Conservation (phyloP, 2,329 filamentous ascomycete genomes). For the Epichloe uncinata region DNA sequence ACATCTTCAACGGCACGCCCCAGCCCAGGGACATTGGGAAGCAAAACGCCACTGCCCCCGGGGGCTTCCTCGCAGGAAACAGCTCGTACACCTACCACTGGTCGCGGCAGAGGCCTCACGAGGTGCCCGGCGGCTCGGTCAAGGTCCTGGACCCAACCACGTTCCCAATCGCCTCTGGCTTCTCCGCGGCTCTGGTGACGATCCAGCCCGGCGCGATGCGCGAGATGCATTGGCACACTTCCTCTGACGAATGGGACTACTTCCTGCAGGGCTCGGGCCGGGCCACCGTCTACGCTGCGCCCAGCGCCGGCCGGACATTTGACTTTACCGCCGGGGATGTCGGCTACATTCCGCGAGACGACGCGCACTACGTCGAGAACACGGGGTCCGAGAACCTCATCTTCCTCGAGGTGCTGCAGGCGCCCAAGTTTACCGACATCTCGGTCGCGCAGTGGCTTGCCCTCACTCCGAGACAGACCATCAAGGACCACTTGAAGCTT, state of each 20-base stretch:
- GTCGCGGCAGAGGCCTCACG: slow-evolving; percentile 35
- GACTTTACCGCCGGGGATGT: slow-evolving; percentile 47
- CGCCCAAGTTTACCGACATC: slow-evolving; percentile 37
- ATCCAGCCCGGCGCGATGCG: slow-evolving; percentile 50
- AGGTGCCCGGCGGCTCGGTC: slow-evolving; percentile 41
- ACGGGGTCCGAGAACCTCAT: slow-evolving; percentile 42
- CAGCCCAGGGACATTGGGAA: slow-evolving; percentile 30
- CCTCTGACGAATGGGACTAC: slow-evolving; percentile 47
- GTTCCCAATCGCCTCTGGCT: slow-evolving; percentile 42
- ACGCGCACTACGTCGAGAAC: slow-evolving; percentile 49
- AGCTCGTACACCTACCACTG: slow-evolving; percentile 36
- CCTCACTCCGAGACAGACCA: slow-evolving; percentile 42
- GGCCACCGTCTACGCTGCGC: slow-evolving; percentile 41
- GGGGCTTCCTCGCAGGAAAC: slow-evolving; percentile 28
- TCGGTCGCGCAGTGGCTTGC: slow-evolving; percentile 46
- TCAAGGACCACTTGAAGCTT: slow-evolving; percentile 40
- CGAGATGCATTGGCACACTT: slow-evolving; percentile 51
- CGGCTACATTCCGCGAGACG: slow-evolving; percentile 37
- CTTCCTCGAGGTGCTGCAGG: slow-evolving; percentile 46
- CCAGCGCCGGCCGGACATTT: slow-evolving; percentile 37
- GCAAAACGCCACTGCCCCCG: slow-evolving; percentile 33
- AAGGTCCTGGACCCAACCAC: slow-evolving; percentile 44
- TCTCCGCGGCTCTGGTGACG: slow-evolving; percentile 43
- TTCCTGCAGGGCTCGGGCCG: slow-evolving; percentile 43
- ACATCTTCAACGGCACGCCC: slow-evolving; percentile 39